phyloP scores from a whole-genome alignment of 2,329 filamentous ascomycete species.

The Sordariomycetes sp. region DNA sequence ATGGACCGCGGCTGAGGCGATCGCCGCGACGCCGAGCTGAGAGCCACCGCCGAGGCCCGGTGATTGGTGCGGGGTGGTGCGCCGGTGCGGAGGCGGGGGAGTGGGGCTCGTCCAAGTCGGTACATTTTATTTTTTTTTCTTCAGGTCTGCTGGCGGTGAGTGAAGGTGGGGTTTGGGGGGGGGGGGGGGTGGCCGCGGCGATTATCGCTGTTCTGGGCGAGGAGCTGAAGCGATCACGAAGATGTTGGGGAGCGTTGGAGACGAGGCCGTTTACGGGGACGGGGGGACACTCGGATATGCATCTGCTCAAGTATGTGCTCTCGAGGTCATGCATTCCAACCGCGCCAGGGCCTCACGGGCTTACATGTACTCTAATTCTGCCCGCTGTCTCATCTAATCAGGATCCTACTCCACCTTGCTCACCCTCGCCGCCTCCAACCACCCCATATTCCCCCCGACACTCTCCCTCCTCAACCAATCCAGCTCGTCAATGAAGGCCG shows the following conservation, averaged over 20 bases:
- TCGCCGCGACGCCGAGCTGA: not conserved
- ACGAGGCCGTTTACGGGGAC: too few relatives aligned
- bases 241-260: not conserved
- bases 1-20: not conserved
- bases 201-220: not conserved
- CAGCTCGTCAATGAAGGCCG: constrained; percentile 68
- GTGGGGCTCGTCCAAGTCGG: not conserved
- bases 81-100: not conserved
- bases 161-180: not conserved
- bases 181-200: too few relatives aligned
- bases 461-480: constrained; percentile 35
- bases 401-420: constrained; percentile 17
- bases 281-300: too few relatives aligned
- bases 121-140: not conserved
- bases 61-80: not conserved
- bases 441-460: constrained; percentile 29
- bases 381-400: not conserved
- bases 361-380: not conserved
- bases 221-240: not conserved
- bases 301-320: too few relatives aligned
- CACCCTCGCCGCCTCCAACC: constrained; percentile 39
- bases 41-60: not conserved
- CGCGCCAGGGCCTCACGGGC: not conserved
- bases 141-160: not conserved
- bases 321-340: too few relatives aligned